Percentiles rank a stretch among this genome's conserved stretches.
phyloP scores from a whole-genome alignment of 352 stramenopile genomes.

The Phytophthora pisi region DNA sequence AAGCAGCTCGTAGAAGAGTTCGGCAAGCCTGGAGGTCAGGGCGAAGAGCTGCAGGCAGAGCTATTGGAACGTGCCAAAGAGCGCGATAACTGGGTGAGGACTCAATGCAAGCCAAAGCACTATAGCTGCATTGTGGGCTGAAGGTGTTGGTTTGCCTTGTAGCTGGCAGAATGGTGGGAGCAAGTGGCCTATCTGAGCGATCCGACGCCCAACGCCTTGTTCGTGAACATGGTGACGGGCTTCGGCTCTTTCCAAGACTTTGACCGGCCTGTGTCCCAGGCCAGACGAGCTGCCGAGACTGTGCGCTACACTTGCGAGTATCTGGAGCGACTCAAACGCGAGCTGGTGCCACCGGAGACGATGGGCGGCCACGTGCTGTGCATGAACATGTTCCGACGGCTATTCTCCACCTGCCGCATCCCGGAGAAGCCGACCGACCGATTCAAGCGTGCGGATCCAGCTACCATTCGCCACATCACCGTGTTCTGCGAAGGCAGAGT shows the following conservation, averaged over 20 bases:
- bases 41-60: slow-evolving; percentile 53
- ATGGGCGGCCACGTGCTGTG: slow-evolving; percentile 91
- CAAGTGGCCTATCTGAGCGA: slow-evolving; percentile 81
- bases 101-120: not conserved
- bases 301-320: slow-evolving; percentile 85
- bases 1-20: slow-evolving; percentile 55
- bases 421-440: slow-evolving; percentile 57
- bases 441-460: slow-evolving; percentile 52
- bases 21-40: slow-evolving; percentile 48
- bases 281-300: slow-evolving; percentile 61
- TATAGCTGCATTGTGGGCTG: not conserved
- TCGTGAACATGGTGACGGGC: slow-evolving; percentile 95
- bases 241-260: slow-evolving; percentile 94
- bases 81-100: slow-evolving; percentile 61
- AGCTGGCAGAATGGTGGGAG: slow-evolving; percentile 94
- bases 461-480: slow-evolving; percentile 46
- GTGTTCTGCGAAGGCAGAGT: slow-evolving; percentile 60
- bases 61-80: slow-evolving; percentile 53
- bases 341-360: slow-evolving; percentile 81
- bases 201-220: slow-evolving; percentile 86
- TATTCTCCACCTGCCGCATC: slow-evolving; percentile 93
- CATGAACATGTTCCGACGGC: slow-evolving; percentile 86
- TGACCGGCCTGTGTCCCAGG: slow-evolving; percentile 62
- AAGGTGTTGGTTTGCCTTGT: not conserved
- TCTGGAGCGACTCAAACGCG: slow-evolving; percentile 84